A percentile compares a stretch with the other conserved stretches of the same genome.
These are phyloP conservation scores for Corymbia citriodora DNA, from an alignment of 441 rosid genomes.

Conservation along the genomic window DNA sequence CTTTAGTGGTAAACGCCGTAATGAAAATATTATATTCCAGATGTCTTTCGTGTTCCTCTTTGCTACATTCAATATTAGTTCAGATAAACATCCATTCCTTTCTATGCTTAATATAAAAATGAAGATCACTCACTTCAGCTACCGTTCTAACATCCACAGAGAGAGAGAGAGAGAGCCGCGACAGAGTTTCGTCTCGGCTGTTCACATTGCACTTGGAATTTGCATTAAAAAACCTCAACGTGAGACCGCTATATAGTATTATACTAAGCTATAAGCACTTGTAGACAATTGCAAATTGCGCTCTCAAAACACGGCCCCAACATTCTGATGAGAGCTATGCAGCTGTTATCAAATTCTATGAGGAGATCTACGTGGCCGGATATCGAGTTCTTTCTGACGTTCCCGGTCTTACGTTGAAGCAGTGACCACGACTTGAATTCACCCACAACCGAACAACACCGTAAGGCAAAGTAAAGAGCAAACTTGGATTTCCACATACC, in stretches of 20 bases:
- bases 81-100: neutral
- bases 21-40: neutral
- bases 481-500: neutral
- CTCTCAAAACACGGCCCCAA: no score
- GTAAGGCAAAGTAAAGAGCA: neutral
- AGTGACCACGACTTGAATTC: neutral
- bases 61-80: neutral
- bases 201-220: neutral
- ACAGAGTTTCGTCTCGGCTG: neutral
- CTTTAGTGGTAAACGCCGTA: neutral
- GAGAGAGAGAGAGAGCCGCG: neutral
- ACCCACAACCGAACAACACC: neutral
- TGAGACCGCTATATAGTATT: neutral
- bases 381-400: neutral
- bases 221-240: neutral
- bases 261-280: no score
- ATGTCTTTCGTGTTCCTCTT: neutral
- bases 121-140: neutral
- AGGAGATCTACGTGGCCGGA: no score
- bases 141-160: neutral
- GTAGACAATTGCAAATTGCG: no score
- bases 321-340: no score
- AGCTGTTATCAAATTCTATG: no score
- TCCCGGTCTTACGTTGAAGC: neutral
- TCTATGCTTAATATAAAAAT: neutral